Evolutionary conservation across 208 protist species (phyloP).

Genomic region (Willaertia magna): DNA sequence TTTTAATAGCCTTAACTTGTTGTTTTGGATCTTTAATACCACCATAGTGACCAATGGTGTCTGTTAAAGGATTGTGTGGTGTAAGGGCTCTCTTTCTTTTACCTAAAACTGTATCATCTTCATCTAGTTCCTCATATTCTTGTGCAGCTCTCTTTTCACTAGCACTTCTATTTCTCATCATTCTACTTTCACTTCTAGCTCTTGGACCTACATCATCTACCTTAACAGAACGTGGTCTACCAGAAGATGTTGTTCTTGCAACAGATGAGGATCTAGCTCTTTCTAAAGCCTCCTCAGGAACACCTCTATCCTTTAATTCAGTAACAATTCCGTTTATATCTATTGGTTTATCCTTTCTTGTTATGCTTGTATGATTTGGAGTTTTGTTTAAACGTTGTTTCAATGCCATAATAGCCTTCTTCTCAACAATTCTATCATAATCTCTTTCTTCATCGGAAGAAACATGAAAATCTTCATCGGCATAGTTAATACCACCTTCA

Average conservation of each 20-base stretch:
- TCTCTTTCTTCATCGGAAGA: not conserved
- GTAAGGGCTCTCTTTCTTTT: slow-evolving; percentile 61
- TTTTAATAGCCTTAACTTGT: slow-evolving; percentile 68
- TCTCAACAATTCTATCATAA: not conserved
- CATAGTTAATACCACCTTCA: slow-evolving; percentile 20
- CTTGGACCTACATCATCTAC: not conserved
- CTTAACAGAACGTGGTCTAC: not conserved
- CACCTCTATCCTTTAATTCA: not conserved
- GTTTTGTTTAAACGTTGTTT: not conserved
- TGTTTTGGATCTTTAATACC: slow-evolving; percentile 67
- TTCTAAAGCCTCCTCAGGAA: not conserved
- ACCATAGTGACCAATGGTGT: slow-evolving; percentile 38
- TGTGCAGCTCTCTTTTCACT: not conserved
- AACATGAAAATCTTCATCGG: not conserved
- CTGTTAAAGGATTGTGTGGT: slow-evolving; percentile 52
- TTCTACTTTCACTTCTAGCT: not conserved
- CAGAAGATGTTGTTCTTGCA: not conserved
- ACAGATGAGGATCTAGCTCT: not conserved
- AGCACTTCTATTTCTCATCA: not conserved
- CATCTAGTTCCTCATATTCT: slow-evolving; percentile 40
- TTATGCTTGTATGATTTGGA: not conserved
- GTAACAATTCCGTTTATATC: not conserved
- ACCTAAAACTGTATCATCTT: slow-evolving; percentile 54
- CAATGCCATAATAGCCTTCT: not conserved
- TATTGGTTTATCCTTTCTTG: not conserved